phyloP scores from a whole-genome alignment of 2,329 filamentous ascomycete species.

The Alternaria sp. region DNA sequence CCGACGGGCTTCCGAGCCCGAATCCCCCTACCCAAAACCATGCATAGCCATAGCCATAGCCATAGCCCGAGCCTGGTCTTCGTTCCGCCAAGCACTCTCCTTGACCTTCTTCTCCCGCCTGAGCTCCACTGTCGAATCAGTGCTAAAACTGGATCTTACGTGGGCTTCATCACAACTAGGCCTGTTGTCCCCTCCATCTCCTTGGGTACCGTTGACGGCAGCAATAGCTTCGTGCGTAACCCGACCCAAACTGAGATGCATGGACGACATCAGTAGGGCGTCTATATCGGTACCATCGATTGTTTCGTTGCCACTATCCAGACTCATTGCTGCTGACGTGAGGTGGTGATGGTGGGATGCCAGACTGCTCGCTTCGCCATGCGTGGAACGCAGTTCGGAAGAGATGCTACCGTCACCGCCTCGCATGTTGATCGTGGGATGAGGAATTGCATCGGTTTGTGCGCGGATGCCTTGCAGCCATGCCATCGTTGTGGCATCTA shows the following conservation, averaged over 20 bases:
- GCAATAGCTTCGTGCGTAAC: not conserved
- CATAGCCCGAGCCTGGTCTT: slow-evolving; percentile 4
- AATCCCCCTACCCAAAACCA: not conserved
- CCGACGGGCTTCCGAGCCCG: too few species aligned
- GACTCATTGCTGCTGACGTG: not conserved
- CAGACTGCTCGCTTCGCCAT: not conserved
- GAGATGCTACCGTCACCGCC: not conserved
- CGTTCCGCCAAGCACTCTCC: not conserved
- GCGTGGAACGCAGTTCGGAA: not conserved
- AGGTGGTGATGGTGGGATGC: not conserved
- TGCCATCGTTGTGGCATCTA: not conserved
- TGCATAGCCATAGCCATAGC: slow-evolving; percentile 1
- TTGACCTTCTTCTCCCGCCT: not conserved
- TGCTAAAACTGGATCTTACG: not conserved
- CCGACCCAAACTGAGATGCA: not conserved
- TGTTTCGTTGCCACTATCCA: not conserved
- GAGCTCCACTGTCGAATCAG: not conserved
- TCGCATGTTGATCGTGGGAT: not conserved
- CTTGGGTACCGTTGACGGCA: not conserved
- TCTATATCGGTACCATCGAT: not conserved
- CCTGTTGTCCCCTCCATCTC: not conserved
- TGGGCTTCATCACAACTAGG: not conserved
- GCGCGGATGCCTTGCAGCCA: not conserved
- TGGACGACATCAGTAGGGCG: not conserved
- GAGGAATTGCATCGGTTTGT: not conserved